Conservation (phyloP, 164 flowering plant species). For the Vitis vinifera region DNA sequence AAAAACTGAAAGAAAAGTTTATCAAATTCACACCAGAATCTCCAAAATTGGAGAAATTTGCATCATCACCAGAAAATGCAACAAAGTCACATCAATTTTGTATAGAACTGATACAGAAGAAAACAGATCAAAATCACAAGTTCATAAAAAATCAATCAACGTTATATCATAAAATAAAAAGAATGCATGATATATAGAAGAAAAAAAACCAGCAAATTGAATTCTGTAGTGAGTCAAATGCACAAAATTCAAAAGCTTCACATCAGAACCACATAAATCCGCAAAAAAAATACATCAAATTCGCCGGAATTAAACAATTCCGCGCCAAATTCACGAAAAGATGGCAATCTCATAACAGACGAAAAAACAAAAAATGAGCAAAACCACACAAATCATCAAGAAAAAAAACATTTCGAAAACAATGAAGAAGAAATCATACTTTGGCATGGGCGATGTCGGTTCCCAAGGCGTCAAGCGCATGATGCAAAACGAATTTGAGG, state of each 20-base stretch:
- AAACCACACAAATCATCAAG: no score
- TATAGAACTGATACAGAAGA: no score
- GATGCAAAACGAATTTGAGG: conserved; percentile 57
- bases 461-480: conserved; percentile 63
- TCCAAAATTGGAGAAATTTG: no score
- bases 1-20: no score
- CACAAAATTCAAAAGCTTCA: neutral
- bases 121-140: no score
- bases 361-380: neutral
- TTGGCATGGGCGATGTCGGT: conserved; percentile 55
- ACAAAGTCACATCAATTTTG: no score
- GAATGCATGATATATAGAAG: neutral
- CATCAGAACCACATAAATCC: neutral
- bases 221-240: neutral
- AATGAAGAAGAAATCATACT: conserved; percentile 20
- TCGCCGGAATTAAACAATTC: neutral
- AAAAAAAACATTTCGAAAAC: neutral
- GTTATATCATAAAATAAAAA: neutral
- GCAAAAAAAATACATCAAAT: neutral
- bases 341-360: neutral
- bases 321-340: no score
- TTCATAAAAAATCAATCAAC: no score
- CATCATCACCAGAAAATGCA: no score
- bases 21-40: no score
- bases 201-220: no score